Percentiles rank a stretch among this genome's conserved stretches.
Conservation (phyloP, 2,329 filamentous ascomycete species). For the Penicillium rolfsii region DNA sequence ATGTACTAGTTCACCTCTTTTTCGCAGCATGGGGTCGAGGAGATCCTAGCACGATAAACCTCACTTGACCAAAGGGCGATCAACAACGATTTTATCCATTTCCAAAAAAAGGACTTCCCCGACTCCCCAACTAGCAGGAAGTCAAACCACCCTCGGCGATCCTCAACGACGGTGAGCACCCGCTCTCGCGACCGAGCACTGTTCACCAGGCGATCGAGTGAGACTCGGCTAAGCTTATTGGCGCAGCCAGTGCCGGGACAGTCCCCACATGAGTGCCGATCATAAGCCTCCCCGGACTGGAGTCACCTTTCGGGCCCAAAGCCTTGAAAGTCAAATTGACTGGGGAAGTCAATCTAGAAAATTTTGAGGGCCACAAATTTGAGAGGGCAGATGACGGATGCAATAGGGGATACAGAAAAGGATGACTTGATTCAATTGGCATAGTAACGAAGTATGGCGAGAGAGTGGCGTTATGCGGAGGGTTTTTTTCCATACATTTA, state of each 20-base stretch:
- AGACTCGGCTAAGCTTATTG: constrained; percentile 16
- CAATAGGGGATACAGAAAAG: neutral
- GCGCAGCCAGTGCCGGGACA: constrained; percentile 3
- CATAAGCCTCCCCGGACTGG: constrained; percentile 15
- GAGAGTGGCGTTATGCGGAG: neutral
- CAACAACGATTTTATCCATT: neutral
- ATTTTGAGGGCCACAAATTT: too few species aligned
- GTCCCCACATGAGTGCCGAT: constrained; percentile 18
- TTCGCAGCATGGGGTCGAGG: neutral
- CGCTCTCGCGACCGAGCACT: constrained; percentile 12
- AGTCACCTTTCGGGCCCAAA: neutral
- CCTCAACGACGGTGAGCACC: neutral
- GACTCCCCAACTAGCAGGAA: neutral
- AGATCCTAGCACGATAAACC: neutral
- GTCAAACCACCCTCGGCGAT: neutral
- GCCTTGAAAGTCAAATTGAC: neutral
- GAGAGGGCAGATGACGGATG: neutral
- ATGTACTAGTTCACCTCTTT: neutral
- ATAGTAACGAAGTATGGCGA: neutral
- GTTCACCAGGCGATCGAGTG: constrained; percentile 19
- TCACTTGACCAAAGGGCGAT: neutral
- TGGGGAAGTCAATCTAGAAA: neutral
- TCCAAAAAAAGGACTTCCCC: neutral
- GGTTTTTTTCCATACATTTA: neutral
- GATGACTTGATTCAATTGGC: neutral